Percentiles rank a stretch among this genome's conserved stretches.
phyloP scores from a whole-genome alignment of 805 yeast genomes.

The Cyberlindnera mississippiensis region DNA sequence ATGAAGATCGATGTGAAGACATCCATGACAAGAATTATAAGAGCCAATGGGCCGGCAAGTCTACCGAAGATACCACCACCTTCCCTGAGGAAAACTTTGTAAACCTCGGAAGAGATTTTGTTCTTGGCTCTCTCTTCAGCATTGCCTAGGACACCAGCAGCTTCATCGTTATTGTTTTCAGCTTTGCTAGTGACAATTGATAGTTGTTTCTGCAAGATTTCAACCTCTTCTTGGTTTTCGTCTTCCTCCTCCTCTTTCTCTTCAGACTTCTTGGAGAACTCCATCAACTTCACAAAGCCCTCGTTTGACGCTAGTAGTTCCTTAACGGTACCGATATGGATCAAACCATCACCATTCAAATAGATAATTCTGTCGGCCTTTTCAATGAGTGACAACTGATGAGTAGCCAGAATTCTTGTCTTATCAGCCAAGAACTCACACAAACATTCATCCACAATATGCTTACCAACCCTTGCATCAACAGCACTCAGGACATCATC shows the following conservation, averaged over 20 bases:
- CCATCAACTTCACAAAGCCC: slow-evolving; percentile 46
- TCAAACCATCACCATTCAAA: slow-evolving; percentile 56
- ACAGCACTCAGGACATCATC: slow-evolving; percentile 78
- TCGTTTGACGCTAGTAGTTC: slow-evolving; percentile 40
- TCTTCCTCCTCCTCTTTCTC: slow-evolving; percentile 29
- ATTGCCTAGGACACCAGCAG: slow-evolving; percentile 36
- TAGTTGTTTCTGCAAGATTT: slow-evolving; percentile 9
- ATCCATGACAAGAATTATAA: slow-evolving; percentile 28
- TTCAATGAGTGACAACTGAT: slow-evolving; percentile 62
- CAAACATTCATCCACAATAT: slow-evolving; percentile 59
- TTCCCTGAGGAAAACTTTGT: slow-evolving; percentile 44
- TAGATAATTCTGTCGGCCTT: slow-evolving; percentile 62
- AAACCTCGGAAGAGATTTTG: slow-evolving; percentile 45
- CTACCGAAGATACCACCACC: slow-evolving; percentile 49
- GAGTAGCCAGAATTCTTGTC: slow-evolving; percentile 73
- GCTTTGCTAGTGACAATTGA: slow-evolving; percentile 9
- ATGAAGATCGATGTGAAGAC: slow-evolving; percentile 55
- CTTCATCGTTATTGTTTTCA: slow-evolving; percentile 10
- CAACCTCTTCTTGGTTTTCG: slow-evolving; percentile 19
- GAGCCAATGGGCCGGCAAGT: slow-evolving; percentile 29
- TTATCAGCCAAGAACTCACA: slow-evolving; percentile 45
- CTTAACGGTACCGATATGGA: slow-evolving; percentile 52
- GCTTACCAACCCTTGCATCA: slow-evolving; percentile 72
- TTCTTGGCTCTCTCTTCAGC: slow-evolving; percentile 61
- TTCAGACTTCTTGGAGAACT: slow-evolving; percentile 33